These are phyloP conservation scores for Leccinum colubrinum DNA, from an alignment of 1,284 basidiomycete species.

Conservation along the genomic window DNA sequence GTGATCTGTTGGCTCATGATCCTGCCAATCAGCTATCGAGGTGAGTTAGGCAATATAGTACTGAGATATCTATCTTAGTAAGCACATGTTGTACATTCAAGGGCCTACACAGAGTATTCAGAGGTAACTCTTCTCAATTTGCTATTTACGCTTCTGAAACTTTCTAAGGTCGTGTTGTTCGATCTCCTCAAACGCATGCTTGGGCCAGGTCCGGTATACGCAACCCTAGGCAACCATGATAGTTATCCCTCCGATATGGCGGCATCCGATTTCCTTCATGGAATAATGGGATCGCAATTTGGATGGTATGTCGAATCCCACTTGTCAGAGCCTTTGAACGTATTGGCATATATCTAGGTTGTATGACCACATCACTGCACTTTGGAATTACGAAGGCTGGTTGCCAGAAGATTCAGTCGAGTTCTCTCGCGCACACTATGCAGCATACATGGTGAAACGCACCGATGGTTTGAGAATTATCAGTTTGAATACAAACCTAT, in stretches of 20 bases:
- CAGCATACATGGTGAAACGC: conserved; percentile 71
- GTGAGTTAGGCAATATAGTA: conserved; percentile 30
- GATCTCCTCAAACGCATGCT: conserved; percentile 63
- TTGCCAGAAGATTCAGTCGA: conserved; percentile 56
- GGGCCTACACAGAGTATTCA: conserved; percentile 50
- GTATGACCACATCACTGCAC: conserved; percentile 66
- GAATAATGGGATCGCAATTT: conserved; percentile 54
- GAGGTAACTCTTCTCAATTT: conserved; percentile 43
- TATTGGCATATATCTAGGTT: conserved; percentile 46
- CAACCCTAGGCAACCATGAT: conserved; percentile 77
- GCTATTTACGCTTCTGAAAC: conserved; percentile 3
- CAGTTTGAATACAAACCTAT: conserved; percentile 76
- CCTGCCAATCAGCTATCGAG: conserved; percentile 61
- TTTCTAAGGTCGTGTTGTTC: conserved; percentile 54
- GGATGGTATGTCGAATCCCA: conserved; percentile 47
- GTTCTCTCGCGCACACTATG: conserved; percentile 63
- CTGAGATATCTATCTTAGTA: background rate
- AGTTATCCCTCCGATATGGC: conserved; percentile 12
- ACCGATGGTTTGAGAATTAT: conserved; percentile 70
- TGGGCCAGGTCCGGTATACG: conserved; percentile 66
- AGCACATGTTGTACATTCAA: conserved; percentile 17
- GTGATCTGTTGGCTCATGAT: conserved; percentile 77
- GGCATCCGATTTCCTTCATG: conserved; percentile 57
- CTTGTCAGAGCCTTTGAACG: background rate
- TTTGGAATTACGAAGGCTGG: conserved; percentile 76